Evolutionary conservation across 768 basidiomycete genomes (phyloP).

Genomic region (Dictyophora rubrovolvata): DNA sequence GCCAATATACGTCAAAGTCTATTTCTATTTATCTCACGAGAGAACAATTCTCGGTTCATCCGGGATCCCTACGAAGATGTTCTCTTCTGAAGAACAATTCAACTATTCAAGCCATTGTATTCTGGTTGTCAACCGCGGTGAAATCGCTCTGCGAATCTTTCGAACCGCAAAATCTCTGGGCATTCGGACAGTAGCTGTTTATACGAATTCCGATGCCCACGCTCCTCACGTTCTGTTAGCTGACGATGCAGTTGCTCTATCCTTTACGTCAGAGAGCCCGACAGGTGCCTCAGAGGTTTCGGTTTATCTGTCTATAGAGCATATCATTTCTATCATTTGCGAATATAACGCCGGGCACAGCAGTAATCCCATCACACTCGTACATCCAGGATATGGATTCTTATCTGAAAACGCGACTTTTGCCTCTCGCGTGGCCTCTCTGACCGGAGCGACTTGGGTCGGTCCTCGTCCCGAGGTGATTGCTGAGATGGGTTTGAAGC

Average conservation of each 20-base stretch:
- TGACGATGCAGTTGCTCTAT: conserved; percentile 34
- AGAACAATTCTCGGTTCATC: too few species aligned
- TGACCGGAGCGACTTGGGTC: conserved; percentile 45
- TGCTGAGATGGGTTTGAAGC: conserved; percentile 49
- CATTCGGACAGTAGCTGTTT: conserved; percentile 46
- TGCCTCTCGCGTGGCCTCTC: conserved; percentile 31
- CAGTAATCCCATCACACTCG: conserved; percentile 31
- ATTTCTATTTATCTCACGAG: too few species aligned
- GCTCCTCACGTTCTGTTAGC: conserved; percentile 50
- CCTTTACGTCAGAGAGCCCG: conserved; percentile 14
- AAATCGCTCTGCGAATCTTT: conserved; percentile 58
- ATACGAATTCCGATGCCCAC: conserved; percentile 47
- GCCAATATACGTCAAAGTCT: too few species aligned
- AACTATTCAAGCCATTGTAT: conserved; percentile 17
- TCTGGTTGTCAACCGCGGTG: conserved; percentile 62
- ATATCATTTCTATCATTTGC: conserved; percentile 34
- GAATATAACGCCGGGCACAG: conserved; percentile 13
- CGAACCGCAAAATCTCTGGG: conserved; percentile 43
- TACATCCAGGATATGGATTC: conserved; percentile 60
- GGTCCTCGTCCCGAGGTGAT: conserved; percentile 46
- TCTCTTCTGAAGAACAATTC: neutral
- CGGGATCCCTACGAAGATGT: neutral
- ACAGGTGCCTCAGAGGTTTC: conserved; percentile 28
- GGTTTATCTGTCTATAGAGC: conserved; percentile 30
- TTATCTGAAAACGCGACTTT: conserved; percentile 55